These are phyloP conservation scores for Boletus tylopilopsis DNA, from an alignment of 768 basidiomycete genomes.

Conservation along the genomic window DNA sequence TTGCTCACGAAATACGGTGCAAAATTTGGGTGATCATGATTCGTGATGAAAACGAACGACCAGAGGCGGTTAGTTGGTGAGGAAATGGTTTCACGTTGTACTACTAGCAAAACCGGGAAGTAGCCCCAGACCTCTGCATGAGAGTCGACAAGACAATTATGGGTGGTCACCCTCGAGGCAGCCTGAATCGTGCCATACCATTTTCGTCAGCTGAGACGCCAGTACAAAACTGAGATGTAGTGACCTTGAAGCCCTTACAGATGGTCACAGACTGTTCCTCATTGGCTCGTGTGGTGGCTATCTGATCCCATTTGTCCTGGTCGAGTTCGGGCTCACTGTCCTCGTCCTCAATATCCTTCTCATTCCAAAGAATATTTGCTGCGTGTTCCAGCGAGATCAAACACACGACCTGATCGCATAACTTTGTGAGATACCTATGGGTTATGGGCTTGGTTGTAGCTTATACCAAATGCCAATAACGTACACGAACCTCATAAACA, in stretches of 20 bases:
- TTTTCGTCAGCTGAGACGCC: background rate
- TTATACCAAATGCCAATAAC: too few species aligned
- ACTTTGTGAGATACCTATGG: too few species aligned
- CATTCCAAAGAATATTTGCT: too few species aligned
- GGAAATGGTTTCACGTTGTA: conserved; percentile 37
- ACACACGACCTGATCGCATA: too few species aligned
- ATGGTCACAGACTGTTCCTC: conserved; percentile 38
- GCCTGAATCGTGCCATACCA: background rate
- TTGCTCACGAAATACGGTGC: conserved; percentile 41
- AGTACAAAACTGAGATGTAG: background rate
- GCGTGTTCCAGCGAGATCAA: too few species aligned
- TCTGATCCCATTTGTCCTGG: too few species aligned
- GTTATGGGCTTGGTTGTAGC: too few species aligned
- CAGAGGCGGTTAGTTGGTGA: conserved; percentile 30
- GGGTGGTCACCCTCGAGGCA: too few species aligned
- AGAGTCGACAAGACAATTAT: conserved; percentile 55
- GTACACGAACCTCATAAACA: too few species aligned
- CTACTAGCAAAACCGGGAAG: conserved; percentile 53
- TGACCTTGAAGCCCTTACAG: conserved; percentile 45
- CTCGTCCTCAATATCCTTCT: too few species aligned
- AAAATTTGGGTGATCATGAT: conserved; percentile 34
- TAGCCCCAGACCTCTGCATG: conserved; percentile 56
- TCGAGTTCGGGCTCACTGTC: too few species aligned
- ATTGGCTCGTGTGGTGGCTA: too few species aligned
- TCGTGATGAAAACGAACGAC: conserved; percentile 43